Conservation (phyloP, 768 basidiomycete species). For the Rhodotorula babjevae region DNA sequence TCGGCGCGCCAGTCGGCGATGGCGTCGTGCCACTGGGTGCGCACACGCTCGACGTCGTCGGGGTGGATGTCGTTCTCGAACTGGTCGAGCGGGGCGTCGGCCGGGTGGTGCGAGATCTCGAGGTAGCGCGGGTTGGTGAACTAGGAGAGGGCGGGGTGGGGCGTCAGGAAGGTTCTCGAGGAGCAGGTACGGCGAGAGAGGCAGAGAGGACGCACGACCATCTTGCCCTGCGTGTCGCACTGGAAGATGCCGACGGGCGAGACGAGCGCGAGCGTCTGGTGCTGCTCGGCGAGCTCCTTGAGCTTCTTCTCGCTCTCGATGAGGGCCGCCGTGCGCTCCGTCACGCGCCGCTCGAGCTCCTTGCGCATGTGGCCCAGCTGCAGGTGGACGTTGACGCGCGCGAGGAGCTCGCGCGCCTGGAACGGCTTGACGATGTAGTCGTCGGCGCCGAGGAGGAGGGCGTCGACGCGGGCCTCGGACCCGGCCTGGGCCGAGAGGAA, state of each 20-base stretch:
- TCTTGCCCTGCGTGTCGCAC: neutral
- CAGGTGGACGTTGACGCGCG: constrained; percentile 22
- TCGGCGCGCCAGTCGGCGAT: neutral
- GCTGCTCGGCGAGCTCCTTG: constrained; percentile 25
- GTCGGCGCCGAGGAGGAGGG: constrained; percentile 27
- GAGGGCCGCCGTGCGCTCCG: constrained; percentile 28
- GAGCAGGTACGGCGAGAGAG: no score
- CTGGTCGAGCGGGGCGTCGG: neutral
- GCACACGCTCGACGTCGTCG: neutral
- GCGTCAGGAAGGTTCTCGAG: neutral
- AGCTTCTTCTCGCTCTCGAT: constrained; percentile 22
- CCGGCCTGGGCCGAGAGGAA: constrained; percentile 32
- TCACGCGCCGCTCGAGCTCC: constrained; percentile 31
- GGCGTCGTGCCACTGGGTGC: neutral
- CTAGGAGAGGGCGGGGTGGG: neutral
- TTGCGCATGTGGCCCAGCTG: constrained; percentile 32
- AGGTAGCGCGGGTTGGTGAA: constrained; percentile 22
- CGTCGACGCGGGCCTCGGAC: constrained; percentile 24
- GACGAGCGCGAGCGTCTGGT: constrained; percentile 20
- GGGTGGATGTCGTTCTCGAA: constrained; percentile 10
- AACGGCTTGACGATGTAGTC: constrained; percentile 39
- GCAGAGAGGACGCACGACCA: neutral
- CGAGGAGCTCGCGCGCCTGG: constrained; percentile 31
- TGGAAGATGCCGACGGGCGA: constrained; percentile 35
- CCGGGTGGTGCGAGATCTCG: constrained; percentile 15